These are phyloP conservation scores for Fusarium succisae DNA, from an alignment of 2,329 filamentous ascomycete species.

Conservation along the genomic window DNA sequence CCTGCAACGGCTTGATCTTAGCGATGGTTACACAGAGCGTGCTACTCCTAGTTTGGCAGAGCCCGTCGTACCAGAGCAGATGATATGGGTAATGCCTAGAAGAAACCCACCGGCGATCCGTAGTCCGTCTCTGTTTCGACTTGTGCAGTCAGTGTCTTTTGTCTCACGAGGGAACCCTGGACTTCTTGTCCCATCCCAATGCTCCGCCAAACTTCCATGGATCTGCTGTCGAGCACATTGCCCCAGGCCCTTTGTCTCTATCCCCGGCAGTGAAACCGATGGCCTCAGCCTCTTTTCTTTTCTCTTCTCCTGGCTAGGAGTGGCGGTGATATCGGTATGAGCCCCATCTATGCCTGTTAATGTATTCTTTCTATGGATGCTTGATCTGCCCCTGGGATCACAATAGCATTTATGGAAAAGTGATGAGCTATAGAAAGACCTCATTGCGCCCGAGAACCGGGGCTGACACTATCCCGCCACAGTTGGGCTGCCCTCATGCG, in stretches of 20 bases:
- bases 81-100: slow-evolving; percentile 16
- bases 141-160: neutral
- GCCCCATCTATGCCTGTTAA: slow-evolving; percentile 17
- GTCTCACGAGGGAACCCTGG: slow-evolving; percentile 1
- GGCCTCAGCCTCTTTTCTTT: slow-evolving; percentile 10
- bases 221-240: slow-evolving; percentile 3
- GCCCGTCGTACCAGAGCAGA: slow-evolving; percentile 20
- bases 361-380: slow-evolving; percentile 11
- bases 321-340: slow-evolving; percentile 17
- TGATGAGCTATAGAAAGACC: slow-evolving; percentile 34
- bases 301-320: neutral
- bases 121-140: slow-evolving; percentile 2
- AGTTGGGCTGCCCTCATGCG: slow-evolving; percentile 25
- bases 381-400: slow-evolving; percentile 31
- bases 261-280: slow-evolving; percentile 6
- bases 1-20: slow-evolving; percentile 16
- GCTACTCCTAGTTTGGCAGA: slow-evolving; percentile 37
- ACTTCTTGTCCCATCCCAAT: slow-evolving; percentile 17
- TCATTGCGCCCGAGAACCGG: slow-evolving; percentile 24
- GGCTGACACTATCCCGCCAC: slow-evolving; percentile 25
- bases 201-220: slow-evolving; percentile 9
- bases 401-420: neutral
- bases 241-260: neutral
- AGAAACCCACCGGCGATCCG: slow-evolving; percentile 30
- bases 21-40: slow-evolving; percentile 37